Conservation (phyloP, 2,329 filamentous ascomycete genomes). For the Sporothrix mexicana region DNA sequence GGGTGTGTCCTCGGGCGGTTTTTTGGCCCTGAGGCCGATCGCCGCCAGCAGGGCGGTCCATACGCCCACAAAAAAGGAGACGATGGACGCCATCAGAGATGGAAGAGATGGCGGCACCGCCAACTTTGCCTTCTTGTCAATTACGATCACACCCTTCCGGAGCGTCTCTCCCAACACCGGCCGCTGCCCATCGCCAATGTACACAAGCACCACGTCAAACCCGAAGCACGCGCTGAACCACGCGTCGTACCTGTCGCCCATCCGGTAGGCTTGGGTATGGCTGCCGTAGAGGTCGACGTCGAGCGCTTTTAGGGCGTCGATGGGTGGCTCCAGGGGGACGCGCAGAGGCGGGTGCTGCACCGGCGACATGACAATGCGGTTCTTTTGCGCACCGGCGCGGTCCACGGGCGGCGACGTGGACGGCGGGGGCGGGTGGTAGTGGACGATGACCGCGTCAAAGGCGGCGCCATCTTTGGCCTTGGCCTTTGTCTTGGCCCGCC, state of each 20-base stretch:
- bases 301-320: slow-evolving; percentile 52
- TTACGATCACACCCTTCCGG: slow-evolving; percentile 43
- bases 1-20: slow-evolving; percentile 8
- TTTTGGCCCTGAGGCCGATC: neutral
- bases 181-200: slow-evolving; percentile 66
- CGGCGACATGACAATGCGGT: slow-evolving; percentile 30
- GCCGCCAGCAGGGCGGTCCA: neutral
- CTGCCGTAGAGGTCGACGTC: slow-evolving; percentile 66
- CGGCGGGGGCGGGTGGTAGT: slow-evolving; percentile 45
- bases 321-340: slow-evolving; percentile 62
- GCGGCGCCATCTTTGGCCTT: neutral
- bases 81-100: neutral
- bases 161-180: slow-evolving; percentile 65
- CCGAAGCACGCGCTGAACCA: slow-evolving; percentile 75
- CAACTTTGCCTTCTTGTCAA: neutral
- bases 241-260: slow-evolving; percentile 63
- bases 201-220: slow-evolving; percentile 65
- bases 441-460: slow-evolving; percentile 48
- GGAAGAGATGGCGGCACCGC: neutral
- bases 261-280: slow-evolving; percentile 63
- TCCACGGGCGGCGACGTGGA: slow-evolving; percentile 40
- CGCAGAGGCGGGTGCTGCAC: slow-evolving; percentile 33
- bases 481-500: no score
- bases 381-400: neutral
- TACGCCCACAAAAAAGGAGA: neutral